A percentile compares a stretch with the other conserved stretches of the same genome.
Evolutionary conservation across 23 red algal species (phyloP).

Genomic region (Gracilaria gracilis): DNA sequence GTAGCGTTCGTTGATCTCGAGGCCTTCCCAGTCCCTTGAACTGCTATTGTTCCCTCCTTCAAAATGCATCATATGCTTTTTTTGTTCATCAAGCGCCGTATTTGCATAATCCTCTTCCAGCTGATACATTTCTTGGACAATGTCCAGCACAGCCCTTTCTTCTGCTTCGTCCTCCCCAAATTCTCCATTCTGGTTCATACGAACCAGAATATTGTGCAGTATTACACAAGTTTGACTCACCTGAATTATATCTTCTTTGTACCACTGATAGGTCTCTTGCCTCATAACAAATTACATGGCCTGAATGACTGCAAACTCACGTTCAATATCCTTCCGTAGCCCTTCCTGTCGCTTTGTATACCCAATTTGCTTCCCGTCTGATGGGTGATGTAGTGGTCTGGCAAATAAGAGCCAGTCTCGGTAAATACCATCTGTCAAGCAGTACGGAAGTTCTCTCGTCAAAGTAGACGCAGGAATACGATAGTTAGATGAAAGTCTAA

Average conservation of each 20-base stretch:
- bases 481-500: slow-evolving; percentile 23
- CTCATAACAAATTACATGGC: not conserved
- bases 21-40: too few species aligned
- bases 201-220: too few species aligned
- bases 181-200: too few species aligned
- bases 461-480: not conserved
- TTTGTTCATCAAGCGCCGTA: too few species aligned
- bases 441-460: slow-evolving; percentile 23
- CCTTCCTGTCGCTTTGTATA: slow-evolving; percentile 3
- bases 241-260: not conserved
- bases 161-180: too few species aligned
- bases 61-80: too few species aligned
- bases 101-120: too few species aligned
- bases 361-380: not conserved
- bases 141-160: too few species aligned
- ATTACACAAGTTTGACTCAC: too few species aligned
- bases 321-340: not conserved
- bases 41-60: too few species aligned
- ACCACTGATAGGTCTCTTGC: not conserved
- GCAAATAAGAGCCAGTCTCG: slow-evolving; percentile 22
- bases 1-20: too few species aligned
- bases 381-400: not conserved
- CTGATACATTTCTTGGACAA: too few species aligned
- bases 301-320: slow-evolving; percentile 1
- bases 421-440: slow-evolving; percentile 2